Conservation (phyloP, 176 grass and related monocot species). For the Aegilops sharonensis region DNA sequence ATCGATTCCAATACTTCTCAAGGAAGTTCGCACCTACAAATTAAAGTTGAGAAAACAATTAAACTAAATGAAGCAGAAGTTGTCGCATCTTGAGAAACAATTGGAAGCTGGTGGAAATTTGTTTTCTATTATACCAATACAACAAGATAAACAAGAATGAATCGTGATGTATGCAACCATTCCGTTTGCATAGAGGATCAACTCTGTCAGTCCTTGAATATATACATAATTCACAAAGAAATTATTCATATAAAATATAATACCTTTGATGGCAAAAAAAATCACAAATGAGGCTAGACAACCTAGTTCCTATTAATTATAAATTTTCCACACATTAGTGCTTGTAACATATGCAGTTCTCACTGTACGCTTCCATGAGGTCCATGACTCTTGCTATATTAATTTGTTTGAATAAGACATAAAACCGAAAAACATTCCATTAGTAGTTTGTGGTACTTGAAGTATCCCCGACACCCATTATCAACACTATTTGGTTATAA, state of each 20-base stretch:
- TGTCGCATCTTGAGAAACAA: slow-evolving; percentile 20
- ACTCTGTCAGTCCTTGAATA: background rate
- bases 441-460: background rate
- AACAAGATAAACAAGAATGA: slow-evolving; percentile 11
- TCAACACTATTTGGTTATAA: background rate
- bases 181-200: background rate
- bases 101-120: background rate
- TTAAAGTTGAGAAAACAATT: slow-evolving; percentile 5
- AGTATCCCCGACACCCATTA: background rate
- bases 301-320: slow-evolving; percentile 2
- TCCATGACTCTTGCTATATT: background rate
- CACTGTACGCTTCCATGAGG: background rate
- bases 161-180: background rate
- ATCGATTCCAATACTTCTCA: slow-evolving; percentile 64
- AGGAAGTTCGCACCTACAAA: slow-evolving; percentile 49
- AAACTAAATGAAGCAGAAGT: slow-evolving; percentile 25
- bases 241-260: background rate
- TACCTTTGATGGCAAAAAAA: background rate
- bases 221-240: background rate
- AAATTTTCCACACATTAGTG: background rate
- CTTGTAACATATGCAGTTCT: background rate
- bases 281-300: slow-evolving; percentile 19
- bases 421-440: background rate
- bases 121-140: background rate
- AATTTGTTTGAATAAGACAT: slow-evolving; percentile 23